These are phyloP conservation scores for Emergomyces africanus DNA, from an alignment of 2,329 filamentous ascomycete genomes.

Conservation along the genomic window DNA sequence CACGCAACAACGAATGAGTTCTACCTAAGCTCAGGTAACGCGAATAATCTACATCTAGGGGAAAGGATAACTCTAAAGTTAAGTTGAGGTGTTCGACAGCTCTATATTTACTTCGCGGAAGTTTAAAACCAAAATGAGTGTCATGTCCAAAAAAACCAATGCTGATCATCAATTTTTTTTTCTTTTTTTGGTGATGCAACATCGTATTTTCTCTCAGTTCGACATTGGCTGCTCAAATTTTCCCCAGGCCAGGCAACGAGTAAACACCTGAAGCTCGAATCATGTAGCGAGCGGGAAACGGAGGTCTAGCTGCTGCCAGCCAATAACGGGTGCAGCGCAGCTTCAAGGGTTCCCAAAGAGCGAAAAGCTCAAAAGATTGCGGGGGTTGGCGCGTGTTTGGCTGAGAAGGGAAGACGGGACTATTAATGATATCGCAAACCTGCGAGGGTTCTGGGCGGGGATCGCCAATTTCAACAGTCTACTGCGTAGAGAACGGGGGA, in stretches of 20 bases:
- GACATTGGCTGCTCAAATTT: not conserved
- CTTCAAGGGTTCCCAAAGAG: not conserved
- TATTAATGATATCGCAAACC: no score
- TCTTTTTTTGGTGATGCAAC: not conserved
- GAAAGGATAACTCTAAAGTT: not conserved
- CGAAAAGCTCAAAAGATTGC: not conserved
- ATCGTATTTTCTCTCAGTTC: not conserved
- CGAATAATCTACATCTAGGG: not conserved
- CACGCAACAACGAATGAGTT: not conserved
- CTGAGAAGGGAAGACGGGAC: no score
- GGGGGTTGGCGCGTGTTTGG: not conserved
- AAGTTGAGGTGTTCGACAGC: not conserved
- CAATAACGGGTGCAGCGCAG: not conserved
- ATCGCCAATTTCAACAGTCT: no score
- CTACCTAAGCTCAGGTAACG: not conserved
- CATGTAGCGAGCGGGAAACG: not conserved
- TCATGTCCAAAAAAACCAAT: not conserved
- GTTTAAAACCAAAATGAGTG: not conserved
- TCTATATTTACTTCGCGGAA: not conserved
- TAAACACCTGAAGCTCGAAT: not conserved
- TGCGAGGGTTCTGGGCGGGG: not conserved
- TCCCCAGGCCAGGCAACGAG: not conserved
- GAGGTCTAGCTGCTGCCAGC: not conserved
- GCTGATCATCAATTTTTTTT: not conserved
- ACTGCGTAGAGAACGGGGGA: not conserved